A percentile compares a stretch with the other conserved stretches of the same genome.
These are phyloP conservation scores for Dalbergia oliveri DNA, from an alignment of 306 rosid genomes.

Conservation along the genomic window DNA sequence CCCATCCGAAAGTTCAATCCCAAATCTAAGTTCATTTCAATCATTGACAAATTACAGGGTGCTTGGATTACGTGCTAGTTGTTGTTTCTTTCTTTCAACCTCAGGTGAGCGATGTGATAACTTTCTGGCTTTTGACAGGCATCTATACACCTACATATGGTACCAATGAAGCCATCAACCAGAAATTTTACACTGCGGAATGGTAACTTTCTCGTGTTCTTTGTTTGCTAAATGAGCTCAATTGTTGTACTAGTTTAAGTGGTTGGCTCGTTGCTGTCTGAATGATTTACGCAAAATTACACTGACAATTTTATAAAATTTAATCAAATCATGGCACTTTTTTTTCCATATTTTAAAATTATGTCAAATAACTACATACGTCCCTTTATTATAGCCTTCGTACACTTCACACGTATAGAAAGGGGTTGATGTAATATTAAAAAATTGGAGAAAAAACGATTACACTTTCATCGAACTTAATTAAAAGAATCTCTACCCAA, in stretches of 20 bases:
- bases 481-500: no score
- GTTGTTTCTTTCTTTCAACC: background rate
- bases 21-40: background rate
- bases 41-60: background rate
- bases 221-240: background rate
- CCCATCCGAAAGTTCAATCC: background rate
- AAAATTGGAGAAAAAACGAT: background rate
- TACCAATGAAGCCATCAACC: background rate
- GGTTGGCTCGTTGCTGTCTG: slow-evolving; percentile 8
- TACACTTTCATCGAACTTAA: no score
- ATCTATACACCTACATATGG: background rate
- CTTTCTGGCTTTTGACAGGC: background rate
- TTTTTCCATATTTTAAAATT: background rate
- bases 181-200: background rate
- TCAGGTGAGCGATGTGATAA: background rate
- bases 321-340: no score
- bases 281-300: background rate
- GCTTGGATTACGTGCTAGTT: background rate
- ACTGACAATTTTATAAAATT: background rate
- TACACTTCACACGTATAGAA: background rate
- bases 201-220: background rate
- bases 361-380: background rate
- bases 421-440: background rate
- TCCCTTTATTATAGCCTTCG: background rate
- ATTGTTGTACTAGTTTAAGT: background rate